Evolutionary conservation across 352 stramenopile genomes (phyloP), one percentile per base, ranked within the genome.

Genomic region (Phytopythium mirpurense): DNA sequence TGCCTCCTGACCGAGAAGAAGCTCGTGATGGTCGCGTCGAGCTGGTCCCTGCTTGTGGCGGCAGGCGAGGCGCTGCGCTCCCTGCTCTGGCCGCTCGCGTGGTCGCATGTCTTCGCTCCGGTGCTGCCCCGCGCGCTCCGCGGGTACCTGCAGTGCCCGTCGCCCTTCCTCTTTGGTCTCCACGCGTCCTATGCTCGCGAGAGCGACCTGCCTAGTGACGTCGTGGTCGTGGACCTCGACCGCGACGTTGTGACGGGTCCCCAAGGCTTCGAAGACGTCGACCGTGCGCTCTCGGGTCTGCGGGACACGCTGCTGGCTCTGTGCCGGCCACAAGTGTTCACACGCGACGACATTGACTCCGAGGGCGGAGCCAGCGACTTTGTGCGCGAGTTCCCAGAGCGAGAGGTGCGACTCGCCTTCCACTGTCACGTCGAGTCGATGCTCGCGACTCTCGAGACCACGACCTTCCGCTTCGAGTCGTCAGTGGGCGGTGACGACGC

Each of bases 61-160:
- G 78, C 82, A 7, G 66, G 75, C 14, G 80, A 91, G 36, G 57
- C 78, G 1, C 49, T 93, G 4, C 64, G 69, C 21, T 16, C 60
- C 0, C 50, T 94, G 16, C 57, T 93, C 16, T 49, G 62, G 36
- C 86, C 86, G 12, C 65, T 96, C 1, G 45, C 66, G 0, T 95
- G 86, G 85, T 82, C 74, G 57, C 85, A 93, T 62, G 62, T 91
- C 21, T 95, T 88, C 55, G 80, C 81, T 0, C 84, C 80, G 0
- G 64, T 94, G 19, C 53, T 94, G 1, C 82, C 84, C 1, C 43
- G 80, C 14, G 54, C 62, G 2, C 71, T 93, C 40, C 74, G 83
- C 59, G 78, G 67, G 3, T 90, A 73, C 42, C 56, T 93, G 5
- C 78, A 90, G 42, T 93, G 79, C 54, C 82, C 82, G 38, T 90